Evolutionary conservation across 2,329 filamentous ascomycete genomes (phyloP).

Genomic region (Xylaria sp.): DNA sequence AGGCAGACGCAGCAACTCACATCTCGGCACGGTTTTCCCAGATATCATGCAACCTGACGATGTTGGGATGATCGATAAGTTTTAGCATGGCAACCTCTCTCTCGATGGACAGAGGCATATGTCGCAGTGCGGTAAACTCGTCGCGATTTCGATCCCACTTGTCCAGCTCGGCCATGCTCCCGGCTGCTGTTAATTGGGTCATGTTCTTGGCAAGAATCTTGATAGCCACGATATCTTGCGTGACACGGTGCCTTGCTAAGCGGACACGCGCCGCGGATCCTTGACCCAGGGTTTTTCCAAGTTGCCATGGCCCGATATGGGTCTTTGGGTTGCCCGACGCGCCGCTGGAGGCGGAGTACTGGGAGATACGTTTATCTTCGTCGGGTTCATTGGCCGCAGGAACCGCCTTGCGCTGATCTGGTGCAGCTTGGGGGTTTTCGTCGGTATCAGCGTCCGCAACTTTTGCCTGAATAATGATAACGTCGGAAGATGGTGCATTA

Average conservation of each 20-base stretch:
- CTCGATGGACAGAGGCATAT: conserved; percentile 84
- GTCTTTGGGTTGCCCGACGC: conserved; percentile 51
- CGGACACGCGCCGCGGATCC: conserved; percentile 87
- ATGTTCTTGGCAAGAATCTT: conserved; percentile 90
- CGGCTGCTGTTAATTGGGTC: conserved; percentile 74
- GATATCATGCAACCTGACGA: conserved; percentile 90
- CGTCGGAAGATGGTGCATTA: conserved; percentile 5
- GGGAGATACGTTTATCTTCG: conserved; percentile 25
- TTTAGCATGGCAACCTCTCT: conserved; percentile 97
- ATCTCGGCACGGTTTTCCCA: conserved; percentile 97
- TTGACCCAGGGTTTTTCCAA: conserved; percentile 83
- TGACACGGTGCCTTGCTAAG: conserved; percentile 72
- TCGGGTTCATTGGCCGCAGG: conserved; percentile 14
- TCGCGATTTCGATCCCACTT: conserved; percentile 59
- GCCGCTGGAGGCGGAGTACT: conserved; percentile 27
- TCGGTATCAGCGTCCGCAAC: neutral
- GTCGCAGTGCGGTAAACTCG: conserved; percentile 55
- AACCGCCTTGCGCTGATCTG: conserved; percentile 5
- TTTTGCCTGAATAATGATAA: neutral
- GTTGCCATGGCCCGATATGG: conserved; percentile 87
- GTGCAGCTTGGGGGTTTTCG: conserved; percentile 1
- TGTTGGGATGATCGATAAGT: conserved; percentile 88
- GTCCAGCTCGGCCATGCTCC: conserved; percentile 79
- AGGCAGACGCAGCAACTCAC: conserved; percentile 47
- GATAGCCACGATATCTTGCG: conserved; percentile 78